Evolutionary conservation across 106 monocot genomes (phyloP), one percentile per base, ranked within the genome.

Genomic region (Phalaenopsis aphrodite): DNA sequence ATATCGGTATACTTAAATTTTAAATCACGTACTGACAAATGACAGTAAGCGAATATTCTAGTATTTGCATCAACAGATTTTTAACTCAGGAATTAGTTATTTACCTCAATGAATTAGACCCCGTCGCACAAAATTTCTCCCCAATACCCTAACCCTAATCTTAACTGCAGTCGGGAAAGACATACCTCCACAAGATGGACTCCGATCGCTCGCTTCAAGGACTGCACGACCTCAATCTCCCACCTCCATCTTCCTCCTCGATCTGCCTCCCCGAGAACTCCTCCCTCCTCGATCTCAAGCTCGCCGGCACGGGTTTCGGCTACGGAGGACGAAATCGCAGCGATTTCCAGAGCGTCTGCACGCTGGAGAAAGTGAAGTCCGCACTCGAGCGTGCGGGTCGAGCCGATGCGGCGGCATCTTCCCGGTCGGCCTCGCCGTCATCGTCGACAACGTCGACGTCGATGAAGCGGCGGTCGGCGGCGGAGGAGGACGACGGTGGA

Each of bases 281-380:
- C 8, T 41, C 75, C 9, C 18, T 78, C 56, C 84, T 86, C 18
- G 85, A 88, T 37, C 82, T 84, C 38, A 85, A 77, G 56, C 85
- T 78, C 56, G 39, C 74, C 74, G 43, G 74, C 4, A 41, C 19
- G 16, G 5, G 14, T 24, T 8, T 37, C 45, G 19, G 37, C 77
- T 8, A n/a, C 76, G 71, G 76, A 17, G 82, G 64, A 65, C 64
- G 64, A 65, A 8, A 2, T 65, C 24, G 64, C 64, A 68, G 75
- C 21, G 77, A 71, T 46, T 87, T 87, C 87, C 89, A 83, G 65
- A 94, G 90, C 87, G 94, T 94, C 8, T 77, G 77, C 55, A 77
- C 77, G 9, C 77, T 77, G 55, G 77, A 77, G 77, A 77, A 77
- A 55, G 77, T 77, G 52, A 77, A 55, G 52, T 77, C 55, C 19